Evolutionary conservation across 2,329 filamentous ascomycete genomes (phyloP).

Genomic region (Cercospora beticola): DNA sequence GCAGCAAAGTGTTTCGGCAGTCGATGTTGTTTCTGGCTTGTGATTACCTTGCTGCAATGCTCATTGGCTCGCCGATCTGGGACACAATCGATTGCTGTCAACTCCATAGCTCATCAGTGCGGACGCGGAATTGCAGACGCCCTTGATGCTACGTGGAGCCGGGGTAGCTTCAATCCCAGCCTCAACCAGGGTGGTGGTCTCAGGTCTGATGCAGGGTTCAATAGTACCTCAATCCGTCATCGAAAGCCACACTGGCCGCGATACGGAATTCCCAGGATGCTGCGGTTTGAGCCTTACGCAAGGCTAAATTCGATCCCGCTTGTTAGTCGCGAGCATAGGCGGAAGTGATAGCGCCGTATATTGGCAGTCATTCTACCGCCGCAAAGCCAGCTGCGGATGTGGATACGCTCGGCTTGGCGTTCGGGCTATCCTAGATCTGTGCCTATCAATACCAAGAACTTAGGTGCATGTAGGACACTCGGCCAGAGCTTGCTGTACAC

Average conservation of each 20-base stretch:
- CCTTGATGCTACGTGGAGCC: background rate
- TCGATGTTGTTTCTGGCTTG: background rate
- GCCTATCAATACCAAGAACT: background rate
- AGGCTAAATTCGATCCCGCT: background rate
- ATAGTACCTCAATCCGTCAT: background rate
- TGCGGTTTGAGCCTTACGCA: background rate
- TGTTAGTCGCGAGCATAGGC: background rate
- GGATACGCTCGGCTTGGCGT: background rate
- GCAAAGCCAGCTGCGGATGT: background rate
- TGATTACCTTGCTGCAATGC: background rate
- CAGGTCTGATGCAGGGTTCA: background rate
- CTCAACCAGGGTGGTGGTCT: background rate
- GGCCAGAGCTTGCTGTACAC: conserved; percentile 3
- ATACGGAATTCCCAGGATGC: background rate
- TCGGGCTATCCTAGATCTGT: background rate
- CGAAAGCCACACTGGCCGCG: background rate
- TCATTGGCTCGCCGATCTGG: background rate
- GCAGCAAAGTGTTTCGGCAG: background rate
- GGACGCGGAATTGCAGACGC: background rate
- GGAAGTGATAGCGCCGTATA: background rate
- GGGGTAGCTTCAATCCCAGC: background rate
- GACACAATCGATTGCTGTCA: background rate
- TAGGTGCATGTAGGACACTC: background rate
- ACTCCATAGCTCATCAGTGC: background rate
- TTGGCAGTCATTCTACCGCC: background rate